Evolutionary conservation across 1,284 basidiomycete species (phyloP), one percentile per base, ranked within the genome.

Genomic region (Irpex rosettiformis): DNA sequence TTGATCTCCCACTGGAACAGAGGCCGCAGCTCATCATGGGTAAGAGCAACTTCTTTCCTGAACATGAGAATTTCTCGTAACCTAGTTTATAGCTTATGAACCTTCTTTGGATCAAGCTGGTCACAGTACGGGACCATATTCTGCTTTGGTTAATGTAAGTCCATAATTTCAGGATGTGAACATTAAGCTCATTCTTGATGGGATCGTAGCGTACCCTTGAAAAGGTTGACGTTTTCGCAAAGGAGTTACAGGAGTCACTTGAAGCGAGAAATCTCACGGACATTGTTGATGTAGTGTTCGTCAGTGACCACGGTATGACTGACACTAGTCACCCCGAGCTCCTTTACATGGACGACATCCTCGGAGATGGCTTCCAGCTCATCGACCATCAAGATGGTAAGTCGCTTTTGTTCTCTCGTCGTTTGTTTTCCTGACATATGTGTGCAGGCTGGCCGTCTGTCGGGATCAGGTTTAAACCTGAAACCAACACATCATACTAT

Each of bases 261-360:
- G 79, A 79, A 28, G 73, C 76, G n/a, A 83, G 94, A 2, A 92
- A 94, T 67, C 77, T 96, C 29, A 85, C 83, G 1, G 82, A 89
- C 37, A 89, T 96, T 27, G 88, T 96, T 28, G 92, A 97, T 70
- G 78, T 97, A 27, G 80, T 96, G 25, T 93, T 96, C 66, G 92
- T 97, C 54, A 91, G 88, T 59, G 95, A 97, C 72, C 94, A 97
- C 69, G 95, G 94, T 3, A 96, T 97, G 94, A 89, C 87, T 0
- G 87, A 89, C 64, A 96, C 93, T 6, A 87, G 85, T 61, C 81
- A 91, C 63, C 84, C 87, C 0, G 82, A 88, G 52, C 77, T 86
- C 55, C 76, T 96, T 37, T 94, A 88, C 71, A 77, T 97, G 54
- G 94, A 97, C 69, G 86, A 91, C 60, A 82, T 94, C 58, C 75